phyloP scores from a whole-genome alignment of 2,329 filamentous ascomycete genomes.

The Phialophora tarda region DNA sequence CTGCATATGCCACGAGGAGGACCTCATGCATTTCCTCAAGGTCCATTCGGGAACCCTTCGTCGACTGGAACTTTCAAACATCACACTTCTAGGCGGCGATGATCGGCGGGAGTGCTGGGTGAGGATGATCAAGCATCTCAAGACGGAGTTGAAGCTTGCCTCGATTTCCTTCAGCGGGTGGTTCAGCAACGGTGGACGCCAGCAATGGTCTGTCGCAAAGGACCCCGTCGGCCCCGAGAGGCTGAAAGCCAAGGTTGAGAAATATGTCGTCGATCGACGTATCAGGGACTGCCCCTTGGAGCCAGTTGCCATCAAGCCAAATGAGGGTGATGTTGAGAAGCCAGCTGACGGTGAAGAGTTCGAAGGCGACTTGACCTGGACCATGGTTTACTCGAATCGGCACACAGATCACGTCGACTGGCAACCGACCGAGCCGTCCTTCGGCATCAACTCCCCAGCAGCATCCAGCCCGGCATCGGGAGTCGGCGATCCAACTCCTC shows the following conservation, averaged over 20 bases:
- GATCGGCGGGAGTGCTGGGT: conserved; percentile 37
- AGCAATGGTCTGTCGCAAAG: conserved; percentile 37
- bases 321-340: conserved; percentile 34
- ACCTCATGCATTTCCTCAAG: conserved; percentile 34
- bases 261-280: conserved; percentile 30
- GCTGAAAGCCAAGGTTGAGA: conserved; percentile 33
- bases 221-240: conserved; percentile 24
- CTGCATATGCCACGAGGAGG: conserved; percentile 34
- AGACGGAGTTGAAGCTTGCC: conserved; percentile 29
- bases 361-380: conserved; percentile 36
- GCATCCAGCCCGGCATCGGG: conserved; percentile 16
- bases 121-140: conserved; percentile 31
- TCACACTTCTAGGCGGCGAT: conserved; percentile 32
- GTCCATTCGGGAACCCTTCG: conserved; percentile 33
- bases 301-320: conserved; percentile 34
- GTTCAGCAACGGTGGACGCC: conserved; percentile 37
- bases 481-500: conserved; percentile 5
- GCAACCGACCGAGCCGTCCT: conserved; percentile 29
- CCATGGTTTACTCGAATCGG: conserved; percentile 32
- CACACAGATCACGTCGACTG: conserved; percentile 21
- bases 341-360: conserved; percentile 30
- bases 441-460: conserved; percentile 23
- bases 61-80: conserved; percentile 31
- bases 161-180: conserved; percentile 34
- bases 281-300: conserved; percentile 33